Conservation (phyloP, 805 yeast species). For the Kazachstania kunashirensis region DNA sequence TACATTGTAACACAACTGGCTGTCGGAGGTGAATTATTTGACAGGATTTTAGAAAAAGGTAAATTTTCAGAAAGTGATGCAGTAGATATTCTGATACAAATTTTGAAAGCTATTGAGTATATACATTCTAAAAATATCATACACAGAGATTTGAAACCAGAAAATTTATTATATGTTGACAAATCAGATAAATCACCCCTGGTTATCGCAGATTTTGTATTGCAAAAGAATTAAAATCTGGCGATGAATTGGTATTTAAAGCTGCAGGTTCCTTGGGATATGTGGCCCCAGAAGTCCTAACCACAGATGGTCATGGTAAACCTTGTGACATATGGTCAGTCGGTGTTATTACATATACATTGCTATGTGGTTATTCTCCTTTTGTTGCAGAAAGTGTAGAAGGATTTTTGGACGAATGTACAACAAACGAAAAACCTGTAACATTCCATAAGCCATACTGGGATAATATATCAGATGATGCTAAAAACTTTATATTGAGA, state of each 20-base stretch:
- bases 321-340: constrained; percentile 95
- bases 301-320: constrained; percentile 79
- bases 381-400: constrained; percentile 74
- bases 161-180: constrained; percentile 67
- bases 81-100: constrained; percentile 60
- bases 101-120: constrained; percentile 69
- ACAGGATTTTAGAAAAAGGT: constrained; percentile 71
- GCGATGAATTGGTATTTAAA: constrained; percentile 52
- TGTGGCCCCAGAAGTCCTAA: constrained; percentile 90
- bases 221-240: constrained; percentile 60
- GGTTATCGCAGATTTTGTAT: constrained; percentile 91
- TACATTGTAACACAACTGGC: constrained; percentile 92
- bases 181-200: constrained; percentile 51
- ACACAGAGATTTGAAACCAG: constrained; percentile 92
- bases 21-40: constrained; percentile 92
- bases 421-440: constrained; percentile 57
- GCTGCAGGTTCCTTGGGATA: constrained; percentile 93
- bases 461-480: constrained; percentile 69
- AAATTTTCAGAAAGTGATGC: constrained; percentile 87
- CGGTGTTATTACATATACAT: constrained; percentile 86
- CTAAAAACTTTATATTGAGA: constrained; percentile 64
- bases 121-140: constrained; percentile 72
- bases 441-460: constrained; percentile 81
- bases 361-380: constrained; percentile 87
- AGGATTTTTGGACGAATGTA: constrained; percentile 75